Evolutionary conservation across 2,329 filamentous ascomycete species (phyloP).

Genomic region (Neopestalotiopsis rosae): DNA sequence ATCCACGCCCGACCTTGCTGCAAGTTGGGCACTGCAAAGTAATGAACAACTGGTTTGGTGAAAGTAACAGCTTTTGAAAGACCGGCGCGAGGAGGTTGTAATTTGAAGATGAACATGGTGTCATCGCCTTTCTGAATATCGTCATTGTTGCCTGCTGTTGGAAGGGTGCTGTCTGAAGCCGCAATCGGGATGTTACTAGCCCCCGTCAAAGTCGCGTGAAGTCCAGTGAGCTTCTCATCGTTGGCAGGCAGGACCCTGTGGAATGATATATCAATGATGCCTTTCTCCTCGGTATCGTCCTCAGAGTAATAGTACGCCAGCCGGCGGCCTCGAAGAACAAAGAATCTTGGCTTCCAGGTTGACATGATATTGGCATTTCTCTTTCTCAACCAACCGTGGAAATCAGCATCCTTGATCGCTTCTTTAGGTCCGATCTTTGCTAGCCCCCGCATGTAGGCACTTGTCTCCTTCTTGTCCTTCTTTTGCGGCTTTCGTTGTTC

Average conservation of each 20-base stretch:
- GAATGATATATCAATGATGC: slow-evolving; percentile 95
- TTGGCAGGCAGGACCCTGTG: slow-evolving; percentile 96
- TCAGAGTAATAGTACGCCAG: slow-evolving; percentile 97
- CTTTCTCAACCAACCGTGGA: slow-evolving; percentile 99
- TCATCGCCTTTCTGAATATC: slow-evolving; percentile 58
- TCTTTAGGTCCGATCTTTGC: slow-evolving; percentile 81
- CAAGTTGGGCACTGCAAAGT: slow-evolving; percentile 93
- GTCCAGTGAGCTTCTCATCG: slow-evolving; percentile 84
- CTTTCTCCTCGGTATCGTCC: slow-evolving; percentile 89
- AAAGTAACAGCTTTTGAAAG: slow-evolving; percentile 93
- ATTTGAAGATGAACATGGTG: slow-evolving; percentile 95
- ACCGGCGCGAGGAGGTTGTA: slow-evolving; percentile 87
- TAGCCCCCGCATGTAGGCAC: slow-evolving; percentile 87
- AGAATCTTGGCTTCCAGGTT: slow-evolving; percentile 96
- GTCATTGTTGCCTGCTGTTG: slow-evolving; percentile 47
- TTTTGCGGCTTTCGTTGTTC: slow-evolving; percentile 47
- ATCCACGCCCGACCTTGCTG: slow-evolving; percentile 94
- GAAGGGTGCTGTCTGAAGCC: slow-evolving; percentile 51
- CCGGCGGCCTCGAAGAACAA: slow-evolving; percentile 88
- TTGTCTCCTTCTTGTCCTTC: slow-evolving; percentile 93
- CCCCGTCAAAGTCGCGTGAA: slow-evolving; percentile 91
- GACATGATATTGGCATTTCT: slow-evolving; percentile 95
- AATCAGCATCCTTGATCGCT: slow-evolving; percentile 86
- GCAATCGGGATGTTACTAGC: slow-evolving; percentile 73
- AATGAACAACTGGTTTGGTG: slow-evolving; percentile 95